phyloP scores from a whole-genome alignment of 1,284 basidiomycete genomes.

The Sporisorium scitamineum region DNA sequence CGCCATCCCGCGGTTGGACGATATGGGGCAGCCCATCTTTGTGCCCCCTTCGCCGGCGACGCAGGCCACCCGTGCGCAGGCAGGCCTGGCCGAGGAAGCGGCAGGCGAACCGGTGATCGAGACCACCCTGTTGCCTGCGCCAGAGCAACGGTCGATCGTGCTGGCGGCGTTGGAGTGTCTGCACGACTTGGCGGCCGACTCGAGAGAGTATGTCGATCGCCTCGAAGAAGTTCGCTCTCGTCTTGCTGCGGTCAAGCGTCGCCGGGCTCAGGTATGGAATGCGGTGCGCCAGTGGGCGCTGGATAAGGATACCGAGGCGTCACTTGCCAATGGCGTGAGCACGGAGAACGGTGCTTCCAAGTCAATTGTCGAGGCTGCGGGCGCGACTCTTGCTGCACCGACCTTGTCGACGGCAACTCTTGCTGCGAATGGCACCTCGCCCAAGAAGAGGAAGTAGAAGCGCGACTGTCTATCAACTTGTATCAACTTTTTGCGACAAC shows the following conservation, averaged over 20 bases:
- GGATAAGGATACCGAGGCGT: constrained; percentile 42
- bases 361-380: not conserved
- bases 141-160: constrained; percentile 64
- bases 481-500: not conserved
- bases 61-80: constrained; percentile 16
- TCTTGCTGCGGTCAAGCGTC: constrained; percentile 71
- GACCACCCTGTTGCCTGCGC: constrained; percentile 50
- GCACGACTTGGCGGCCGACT: constrained; percentile 71
- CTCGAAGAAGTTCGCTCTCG: constrained; percentile 72
- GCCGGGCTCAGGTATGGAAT: constrained; percentile 71
- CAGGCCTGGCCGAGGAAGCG: constrained; percentile 22
- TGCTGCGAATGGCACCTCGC: constrained; percentile 28
- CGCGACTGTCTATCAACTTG: not conserved
- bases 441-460: constrained; percentile 34
- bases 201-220: constrained; percentile 72
- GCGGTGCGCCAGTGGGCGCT: constrained; percentile 70
- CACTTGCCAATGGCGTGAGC: constrained; percentile 4
- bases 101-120: constrained; percentile 40
- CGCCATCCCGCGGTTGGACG: constrained; percentile 48
- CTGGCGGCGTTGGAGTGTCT: constrained; percentile 62
- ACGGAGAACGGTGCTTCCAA: constrained; percentile 1
- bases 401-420: constrained; percentile 1
- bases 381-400: constrained; percentile 2
- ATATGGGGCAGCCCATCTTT: constrained; percentile 49
- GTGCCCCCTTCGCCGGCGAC: constrained; percentile 30